Evolutionary conservation across 2,329 filamentous ascomycete genomes (phyloP), one percentile per base, ranked within the genome.

Genomic region (Cordyceps militaris): DNA sequence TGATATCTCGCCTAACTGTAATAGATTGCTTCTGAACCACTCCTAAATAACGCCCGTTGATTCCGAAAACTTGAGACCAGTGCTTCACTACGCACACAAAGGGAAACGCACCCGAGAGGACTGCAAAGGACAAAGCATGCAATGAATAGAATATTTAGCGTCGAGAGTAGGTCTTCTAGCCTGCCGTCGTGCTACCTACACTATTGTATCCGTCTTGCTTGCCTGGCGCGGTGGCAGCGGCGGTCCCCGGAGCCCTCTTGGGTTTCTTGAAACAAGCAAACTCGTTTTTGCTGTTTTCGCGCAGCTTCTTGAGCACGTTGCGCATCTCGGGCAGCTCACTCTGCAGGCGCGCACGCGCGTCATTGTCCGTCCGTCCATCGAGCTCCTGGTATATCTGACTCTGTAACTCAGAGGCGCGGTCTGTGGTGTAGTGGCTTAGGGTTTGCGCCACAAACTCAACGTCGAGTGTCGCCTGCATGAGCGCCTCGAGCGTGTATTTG

Each of bases 371-470:
- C 51, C 91, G 85, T 60, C 84, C 82, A 70, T 99, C 94, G 16
- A 99, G 77, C 69, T 94, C 91, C 63, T 94, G 84, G 72, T 97
- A 99, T 49, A 99, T 93, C 70, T 92, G 85, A 64, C 88, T 88
- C 74, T 97, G 94, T 14, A 89, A 80, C 68, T 92, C 85, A 8
- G 85, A 85, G 3, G 91, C 90, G 52, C 84, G 81, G 58, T 96
- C 88, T 0, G 90, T 94, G 0, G 90, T 94, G 71, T 95, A 99
- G 64, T 92, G 87, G 60, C 84, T 89, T 34, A 99, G 80, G 5
- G 93, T 97, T 75, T 99, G 94, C 1, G 92, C 90, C 58, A 97
- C 86, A 68, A 99, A 97, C 72, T 99, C 94, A 1, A 97, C 92
- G 67, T 99, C 94, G 1, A 99, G 83, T 0, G 94, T 99, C 1